Percentiles rank a stretch among this genome's conserved stretches.
Conservation (phyloP, 2,329 filamentous ascomycete species). For the Hymenotorrendiella dingleyae region DNA sequence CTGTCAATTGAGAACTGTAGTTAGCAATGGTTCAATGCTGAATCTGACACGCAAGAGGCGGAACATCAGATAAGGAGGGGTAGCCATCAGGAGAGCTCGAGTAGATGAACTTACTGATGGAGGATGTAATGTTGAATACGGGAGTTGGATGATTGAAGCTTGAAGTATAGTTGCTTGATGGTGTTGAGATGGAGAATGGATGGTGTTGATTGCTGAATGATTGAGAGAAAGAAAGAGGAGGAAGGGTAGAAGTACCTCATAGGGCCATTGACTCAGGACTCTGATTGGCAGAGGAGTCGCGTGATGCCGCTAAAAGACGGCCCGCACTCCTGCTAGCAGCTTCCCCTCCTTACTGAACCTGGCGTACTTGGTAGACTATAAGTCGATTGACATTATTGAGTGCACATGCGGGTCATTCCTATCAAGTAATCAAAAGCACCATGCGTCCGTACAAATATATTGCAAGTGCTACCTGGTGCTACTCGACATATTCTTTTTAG, state of each 20-base stretch:
- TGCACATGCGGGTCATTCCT: too few relatives aligned
- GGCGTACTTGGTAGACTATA: too few relatives aligned
- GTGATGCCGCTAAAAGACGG: too few relatives aligned
- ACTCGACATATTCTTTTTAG: too few relatives aligned
- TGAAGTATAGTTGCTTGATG: slow-evolving; percentile 1
- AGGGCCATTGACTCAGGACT: too few relatives aligned
- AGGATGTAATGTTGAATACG: slow-evolving; percentile 8
- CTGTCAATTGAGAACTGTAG: slow-evolving; percentile 40
- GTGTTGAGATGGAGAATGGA: slow-evolving; percentile 4
- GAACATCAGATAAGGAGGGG: slow-evolving; percentile 11
- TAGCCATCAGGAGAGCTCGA: slow-evolving; percentile 12
- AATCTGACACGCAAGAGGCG: slow-evolving; percentile 5
- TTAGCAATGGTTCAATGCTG: slow-evolving; percentile 14
- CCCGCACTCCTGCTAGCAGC: too few relatives aligned
- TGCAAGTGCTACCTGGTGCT: too few relatives aligned
- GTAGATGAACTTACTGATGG: slow-evolving; percentile 23
- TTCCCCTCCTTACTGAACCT: too few relatives aligned
- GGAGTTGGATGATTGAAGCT: slow-evolving; percentile 5
- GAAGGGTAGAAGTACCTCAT: not conserved
- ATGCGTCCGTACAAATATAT: too few relatives aligned
- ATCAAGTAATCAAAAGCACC: too few relatives aligned
- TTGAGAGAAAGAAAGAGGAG: slow-evolving; percentile 8
- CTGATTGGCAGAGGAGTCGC: too few relatives aligned
- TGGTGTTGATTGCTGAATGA: slow-evolving; percentile 12
- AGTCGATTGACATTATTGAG: too few relatives aligned